phyloP scores from a whole-genome alignment of 768 basidiomycete genomes.

The Boletus sp. region DNA sequence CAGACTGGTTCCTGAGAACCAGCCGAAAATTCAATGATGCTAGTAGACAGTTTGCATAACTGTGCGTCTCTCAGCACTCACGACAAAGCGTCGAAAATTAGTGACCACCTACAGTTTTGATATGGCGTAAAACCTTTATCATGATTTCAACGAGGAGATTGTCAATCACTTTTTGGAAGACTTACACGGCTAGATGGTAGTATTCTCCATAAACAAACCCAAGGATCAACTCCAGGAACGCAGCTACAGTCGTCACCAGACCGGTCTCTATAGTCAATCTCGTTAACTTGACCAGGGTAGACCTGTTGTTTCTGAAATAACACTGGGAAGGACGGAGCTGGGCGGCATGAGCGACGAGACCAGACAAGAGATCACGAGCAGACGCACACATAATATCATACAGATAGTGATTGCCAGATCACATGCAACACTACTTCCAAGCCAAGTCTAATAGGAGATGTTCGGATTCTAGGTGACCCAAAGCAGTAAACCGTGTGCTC shows the following conservation, averaged over 20 bases:
- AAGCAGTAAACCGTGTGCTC: no score
- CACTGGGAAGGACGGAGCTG: no score
- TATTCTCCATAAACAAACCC: neutral
- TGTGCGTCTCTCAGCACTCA: neutral
- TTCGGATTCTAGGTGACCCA: no score
- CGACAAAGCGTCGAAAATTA: no score
- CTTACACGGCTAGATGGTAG: slow-evolving; percentile 13
- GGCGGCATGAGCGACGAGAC: no score
- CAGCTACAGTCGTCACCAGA: slow-evolving; percentile 8
- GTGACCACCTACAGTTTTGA: slow-evolving; percentile 3
- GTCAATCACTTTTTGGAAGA: neutral
- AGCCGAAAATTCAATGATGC: slow-evolving; percentile 8
- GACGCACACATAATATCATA: no score
- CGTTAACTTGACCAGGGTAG: slow-evolving; percentile 2
- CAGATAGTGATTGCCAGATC: no score
- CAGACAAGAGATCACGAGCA: no score
- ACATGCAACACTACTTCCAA: no score
- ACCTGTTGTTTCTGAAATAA: neutral
- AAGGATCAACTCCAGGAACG: slow-evolving; percentile 8
- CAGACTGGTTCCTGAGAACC: neutral
- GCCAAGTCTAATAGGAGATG: no score
- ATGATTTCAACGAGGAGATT: neutral
- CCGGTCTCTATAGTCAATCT: slow-evolving; percentile 16
- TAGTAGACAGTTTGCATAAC: slow-evolving; percentile 14
- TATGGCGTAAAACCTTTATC: neutral